Base-by-base conservation (phyloP, 345 rosid genomes). In the Geranium brycei region DNA sequence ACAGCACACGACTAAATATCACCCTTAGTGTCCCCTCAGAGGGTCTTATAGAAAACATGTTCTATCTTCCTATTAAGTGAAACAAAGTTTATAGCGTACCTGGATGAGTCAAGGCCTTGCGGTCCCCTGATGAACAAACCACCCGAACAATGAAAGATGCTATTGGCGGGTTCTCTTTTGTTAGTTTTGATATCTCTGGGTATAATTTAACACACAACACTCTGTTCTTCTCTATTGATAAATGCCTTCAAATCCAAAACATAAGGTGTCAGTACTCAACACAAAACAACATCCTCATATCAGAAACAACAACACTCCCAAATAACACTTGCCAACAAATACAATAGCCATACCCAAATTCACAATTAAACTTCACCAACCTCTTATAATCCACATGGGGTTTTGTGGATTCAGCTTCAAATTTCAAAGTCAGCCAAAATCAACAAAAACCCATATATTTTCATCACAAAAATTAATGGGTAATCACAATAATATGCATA, bases 211-310 rank as follows among this genome's bases (percentile, higher is more conserved):
- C 82, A 66, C 66, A 75, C 13, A 89, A 62, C 68, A 69, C 65
- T 88, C 83, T 70, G 85, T 80, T 87, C 83, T 86, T 89, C 87
- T 93, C 99, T 73, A 90, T 79, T 8, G 91, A 81, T 58, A 93
- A 68, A 78, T 89, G 85, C 99, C 99, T 93, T 78, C 69, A 73
- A 23, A 73, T 71, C 57, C n/a, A 31, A n/a, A 68, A 23, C 66
- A 28, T 28, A 47, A 13, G 15, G 5, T 8, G 53, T 47, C 53
- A 47, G 11, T 47, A 47, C 11, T 47, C 14, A 47, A 7, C 41
- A 47, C 10, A 13, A 10, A 47, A 47, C 53, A 10, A 47, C 15
- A 47, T 13, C 53, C 53, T 6, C 13, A 47, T 8, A 47, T 47
- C 53, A 47, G 53, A 47, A 47, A 47, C 47, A 38, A 10, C 47